These are phyloP conservation scores for Salvia hispanica DNA, from an alignment of 257 asterid species.

Conservation along the genomic window DNA sequence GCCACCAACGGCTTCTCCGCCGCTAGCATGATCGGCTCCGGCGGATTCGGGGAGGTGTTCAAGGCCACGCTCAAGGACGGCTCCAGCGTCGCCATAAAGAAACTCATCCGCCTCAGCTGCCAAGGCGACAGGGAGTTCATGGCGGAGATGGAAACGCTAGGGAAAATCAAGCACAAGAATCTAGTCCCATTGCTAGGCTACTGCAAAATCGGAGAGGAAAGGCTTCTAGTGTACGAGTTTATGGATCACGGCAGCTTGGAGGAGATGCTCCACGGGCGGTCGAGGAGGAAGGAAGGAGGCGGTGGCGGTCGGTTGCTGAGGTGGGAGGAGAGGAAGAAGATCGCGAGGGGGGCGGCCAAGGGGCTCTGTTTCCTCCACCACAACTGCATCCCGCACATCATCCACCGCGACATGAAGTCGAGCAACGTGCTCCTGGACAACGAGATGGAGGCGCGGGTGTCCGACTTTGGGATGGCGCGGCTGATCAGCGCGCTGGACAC, in stretches of 20 bases:
- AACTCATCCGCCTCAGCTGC: conserved; percentile 74
- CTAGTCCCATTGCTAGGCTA: conserved; percentile 84
- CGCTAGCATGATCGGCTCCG: conserved; percentile 83
- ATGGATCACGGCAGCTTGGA: conserved; percentile 86
- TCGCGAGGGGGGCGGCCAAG: conserved; percentile 88
- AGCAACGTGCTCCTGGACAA: conserved; percentile 80
- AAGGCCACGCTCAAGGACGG: conserved; percentile 90
- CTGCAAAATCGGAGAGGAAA: conserved; percentile 88
- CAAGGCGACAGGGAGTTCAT: conserved; percentile 93
- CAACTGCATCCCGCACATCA: conserved; percentile 93
- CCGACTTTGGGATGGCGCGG: conserved; percentile 96
- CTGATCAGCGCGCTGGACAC: conserved; percentile 90
- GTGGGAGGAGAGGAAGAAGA: conserved; percentile 87
- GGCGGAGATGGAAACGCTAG: conserved; percentile 97
- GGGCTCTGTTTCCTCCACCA: conserved; percentile 96
- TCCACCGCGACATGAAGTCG: conserved; percentile 94
- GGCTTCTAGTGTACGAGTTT: conserved; percentile 82
- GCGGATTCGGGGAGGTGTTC: conserved; percentile 93
- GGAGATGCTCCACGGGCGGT: conserved; percentile 73
- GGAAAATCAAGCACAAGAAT: conserved; percentile 85
- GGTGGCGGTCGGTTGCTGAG: conserved; percentile 35
- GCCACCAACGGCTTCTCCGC: conserved; percentile 94
- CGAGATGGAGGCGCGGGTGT: conserved; percentile 84
- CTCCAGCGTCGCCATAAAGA: conserved; percentile 86
- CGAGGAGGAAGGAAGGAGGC: conserved; percentile 33